Evolutionary conservation across 192 early-diverging fungal genomes (phyloP), one percentile per base, ranked within the genome.

Genomic region (Mortierella alpina): DNA sequence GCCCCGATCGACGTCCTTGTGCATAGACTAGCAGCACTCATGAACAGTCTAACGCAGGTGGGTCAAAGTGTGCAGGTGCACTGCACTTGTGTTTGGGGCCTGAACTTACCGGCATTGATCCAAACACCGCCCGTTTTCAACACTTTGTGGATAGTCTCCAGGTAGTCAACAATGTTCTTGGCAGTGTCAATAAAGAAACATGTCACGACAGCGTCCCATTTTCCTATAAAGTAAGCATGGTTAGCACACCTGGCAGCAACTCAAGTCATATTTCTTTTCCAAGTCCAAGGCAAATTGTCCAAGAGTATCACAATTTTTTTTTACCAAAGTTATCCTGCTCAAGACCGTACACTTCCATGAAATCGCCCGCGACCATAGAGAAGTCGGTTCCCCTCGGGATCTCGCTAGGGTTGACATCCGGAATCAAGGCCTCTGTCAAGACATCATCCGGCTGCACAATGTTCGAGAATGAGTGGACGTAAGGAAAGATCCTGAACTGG

Each of bases 131-230:
- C 91, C 10, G 89, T 86, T 75, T 93, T 94, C 63, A 99, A 75
- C 10, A 89, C 86, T 15, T 90, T 81, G 82, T 92, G 86, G 70
- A 99, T 93, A 1, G 92, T 88, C 55, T 95, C 93, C 15, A 99
- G 75, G 74, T 98, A 98, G 41, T 93, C 90, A 41, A 97, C 72
- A 40, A 96, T 90, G 66, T 98, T 97, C 73, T 96, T 94, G 12
- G 97, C 96, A 0, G 98, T 98, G 68, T 99, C 98, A 55, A 99
- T 93, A 82, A 99, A 99, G 86, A 96, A 99, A 74, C 96, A 97
- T 1, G 95, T 98, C 3, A 96, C 94, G 5, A 98, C 85, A 12
- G 90, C 91, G 78, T 98, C 95, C 95, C 95, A 99, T 50, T 83
- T 68, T 10, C 80, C 65, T 73, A 81, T 18, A 48, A 40, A 2